Percentiles rank a stretch among this genome's conserved stretches.
Conservation (phyloP, 352 stramenopile species). For the Pythium folliculosum region DNA sequence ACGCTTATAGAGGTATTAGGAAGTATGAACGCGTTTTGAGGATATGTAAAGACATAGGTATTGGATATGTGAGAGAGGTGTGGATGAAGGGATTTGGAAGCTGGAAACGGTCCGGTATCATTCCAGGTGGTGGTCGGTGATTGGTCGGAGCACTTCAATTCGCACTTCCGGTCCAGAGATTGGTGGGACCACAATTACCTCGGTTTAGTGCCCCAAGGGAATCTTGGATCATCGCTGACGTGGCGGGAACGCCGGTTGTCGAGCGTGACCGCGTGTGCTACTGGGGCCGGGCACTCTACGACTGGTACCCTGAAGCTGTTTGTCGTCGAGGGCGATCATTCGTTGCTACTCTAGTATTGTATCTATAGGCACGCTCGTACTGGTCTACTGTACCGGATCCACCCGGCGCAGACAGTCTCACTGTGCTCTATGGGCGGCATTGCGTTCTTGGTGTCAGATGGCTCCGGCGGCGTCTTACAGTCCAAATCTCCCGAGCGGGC, state of each 20-base stretch:
- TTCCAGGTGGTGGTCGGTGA: slow-evolving; percentile 16
- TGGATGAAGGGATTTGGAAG: neutral
- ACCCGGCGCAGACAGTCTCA: neutral
- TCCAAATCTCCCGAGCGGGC: too few species aligned
- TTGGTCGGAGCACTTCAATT: slow-evolving; percentile 2
- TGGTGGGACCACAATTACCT: neutral
- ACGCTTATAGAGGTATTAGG: neutral
- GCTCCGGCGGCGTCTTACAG: neutral
- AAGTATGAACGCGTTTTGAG: neutral
- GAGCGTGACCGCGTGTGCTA: too few species aligned
- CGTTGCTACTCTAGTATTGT: neutral
- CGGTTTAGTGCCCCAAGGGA: neutral
- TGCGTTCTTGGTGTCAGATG: too few species aligned
- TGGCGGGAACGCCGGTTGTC: neutral
- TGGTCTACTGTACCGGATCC: too few species aligned
- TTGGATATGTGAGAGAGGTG: too few species aligned
- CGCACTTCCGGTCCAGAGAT: neutral
- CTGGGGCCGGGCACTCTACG: too few species aligned
- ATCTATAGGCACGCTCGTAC: too few species aligned
- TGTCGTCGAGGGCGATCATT: neutral
- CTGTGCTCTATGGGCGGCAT: neutral
- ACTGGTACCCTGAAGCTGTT: too few species aligned
- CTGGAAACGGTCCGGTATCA: neutral
- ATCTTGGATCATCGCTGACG: slow-evolving; percentile 4
- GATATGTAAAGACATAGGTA: neutral